Conservation (phyloP, 345 rosid species). For the Chamaenerion angustifolium region DNA sequence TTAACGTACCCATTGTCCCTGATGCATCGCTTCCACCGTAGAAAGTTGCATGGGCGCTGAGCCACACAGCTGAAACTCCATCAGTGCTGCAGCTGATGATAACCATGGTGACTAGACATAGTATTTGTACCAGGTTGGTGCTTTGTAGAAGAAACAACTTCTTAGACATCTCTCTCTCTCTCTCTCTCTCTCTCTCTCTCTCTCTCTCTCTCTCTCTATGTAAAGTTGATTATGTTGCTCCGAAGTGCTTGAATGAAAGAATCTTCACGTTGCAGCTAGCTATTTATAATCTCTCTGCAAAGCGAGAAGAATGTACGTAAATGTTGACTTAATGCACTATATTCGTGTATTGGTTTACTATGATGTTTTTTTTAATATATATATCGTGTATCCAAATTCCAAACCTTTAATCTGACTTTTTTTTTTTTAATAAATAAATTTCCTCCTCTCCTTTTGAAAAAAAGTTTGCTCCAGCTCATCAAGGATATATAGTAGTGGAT, state of each 20-base stretch:
- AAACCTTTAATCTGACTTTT: too few species aligned
- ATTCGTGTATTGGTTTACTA: too few species aligned
- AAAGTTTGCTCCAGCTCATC: too few species aligned
- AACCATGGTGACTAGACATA: slow-evolving; percentile 14
- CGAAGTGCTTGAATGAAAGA: background rate
- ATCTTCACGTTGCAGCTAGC: background rate
- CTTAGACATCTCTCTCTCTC: slow-evolving; percentile 14
- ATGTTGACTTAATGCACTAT: background rate
- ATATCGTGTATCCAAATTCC: too few species aligned
- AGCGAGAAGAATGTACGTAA: background rate
- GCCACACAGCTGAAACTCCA: slow-evolving; percentile 34
- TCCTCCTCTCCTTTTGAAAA: too few species aligned
- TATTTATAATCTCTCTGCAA: slow-evolving; percentile 23
- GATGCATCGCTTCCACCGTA: slow-evolving; percentile 54
- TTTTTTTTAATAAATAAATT: too few species aligned
- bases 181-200: background rate
- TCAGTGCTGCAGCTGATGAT: slow-evolving; percentile 8
- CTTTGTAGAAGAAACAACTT: slow-evolving; percentile 7
- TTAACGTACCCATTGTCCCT: slow-evolving; percentile 41
- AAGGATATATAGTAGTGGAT: too few species aligned
- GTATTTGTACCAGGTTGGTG: slow-evolving; percentile 1
- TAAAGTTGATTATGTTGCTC: slow-evolving; percentile 3
- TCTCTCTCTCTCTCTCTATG: slow-evolving; percentile 5
- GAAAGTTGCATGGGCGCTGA: slow-evolving; percentile 44
- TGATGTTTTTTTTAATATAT: too few species aligned